Evolutionary conservation across 2,329 filamentous ascomycete genomes (phyloP).

Genomic region (Trichoderma sp.): DNA sequence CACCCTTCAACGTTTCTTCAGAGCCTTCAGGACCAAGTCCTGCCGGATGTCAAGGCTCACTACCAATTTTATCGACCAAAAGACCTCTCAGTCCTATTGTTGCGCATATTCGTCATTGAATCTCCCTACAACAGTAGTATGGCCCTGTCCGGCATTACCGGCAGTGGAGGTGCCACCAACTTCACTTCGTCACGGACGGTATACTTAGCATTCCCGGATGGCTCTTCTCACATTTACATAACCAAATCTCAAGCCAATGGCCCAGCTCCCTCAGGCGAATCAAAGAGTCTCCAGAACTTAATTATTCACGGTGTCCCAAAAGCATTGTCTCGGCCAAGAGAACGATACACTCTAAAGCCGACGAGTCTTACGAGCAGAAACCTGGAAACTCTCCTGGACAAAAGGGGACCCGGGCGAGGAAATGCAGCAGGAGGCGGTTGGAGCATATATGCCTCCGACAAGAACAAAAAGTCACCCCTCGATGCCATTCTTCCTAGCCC

Average conservation of each 20-base stretch:
- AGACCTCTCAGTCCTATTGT: slow-evolving; percentile 64
- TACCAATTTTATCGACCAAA: slow-evolving; percentile 75
- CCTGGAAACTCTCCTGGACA: slow-evolving; percentile 64
- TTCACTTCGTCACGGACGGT: slow-evolving; percentile 69
- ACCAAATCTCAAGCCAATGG: slow-evolving; percentile 49
- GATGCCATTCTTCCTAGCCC: slow-evolving; percentile 49
- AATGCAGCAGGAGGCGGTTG: slow-evolving; percentile 76
- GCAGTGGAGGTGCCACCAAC: slow-evolving; percentile 39
- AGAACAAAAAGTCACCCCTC: slow-evolving; percentile 51
- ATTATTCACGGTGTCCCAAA: slow-evolving; percentile 79
- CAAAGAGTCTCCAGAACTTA: slow-evolving; percentile 64
- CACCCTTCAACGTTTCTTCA: slow-evolving; percentile 78
- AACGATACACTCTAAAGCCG: slow-evolving; percentile 65
- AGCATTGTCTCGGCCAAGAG: slow-evolving; percentile 71
- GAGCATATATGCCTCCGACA: slow-evolving; percentile 71
- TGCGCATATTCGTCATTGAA: slow-evolving; percentile 78
- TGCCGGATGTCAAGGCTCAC: slow-evolving; percentile 79
- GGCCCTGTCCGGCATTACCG: slow-evolving; percentile 38
- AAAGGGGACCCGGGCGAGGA: slow-evolving; percentile 65
- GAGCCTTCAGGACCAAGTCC: slow-evolving; percentile 69
- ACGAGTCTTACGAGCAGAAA: slow-evolving; percentile 71
- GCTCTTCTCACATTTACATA: slow-evolving; percentile 71
- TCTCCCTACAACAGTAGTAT: slow-evolving; percentile 71
- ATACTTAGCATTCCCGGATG: slow-evolving; percentile 79
- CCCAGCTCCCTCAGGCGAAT: slow-evolving; percentile 46